Base-by-base conservation (phyloP, 2,329 filamentous ascomycete species). In the Colletotrichum falcatum region DNA sequence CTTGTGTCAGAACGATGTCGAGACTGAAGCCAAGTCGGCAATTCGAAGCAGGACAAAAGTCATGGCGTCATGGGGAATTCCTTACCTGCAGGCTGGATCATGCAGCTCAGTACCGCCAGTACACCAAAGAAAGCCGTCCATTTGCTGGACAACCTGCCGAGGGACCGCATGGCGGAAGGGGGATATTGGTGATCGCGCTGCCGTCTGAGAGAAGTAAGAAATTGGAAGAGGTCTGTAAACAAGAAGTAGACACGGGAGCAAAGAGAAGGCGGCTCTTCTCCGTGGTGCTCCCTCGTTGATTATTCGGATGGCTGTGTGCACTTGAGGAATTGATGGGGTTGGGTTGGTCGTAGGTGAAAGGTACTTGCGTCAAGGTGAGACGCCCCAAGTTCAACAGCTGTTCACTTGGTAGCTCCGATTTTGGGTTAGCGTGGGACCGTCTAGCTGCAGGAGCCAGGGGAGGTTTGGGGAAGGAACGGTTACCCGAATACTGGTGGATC, bases 121-220 rank as follows among this genome's bases (percentile, higher is more conserved):
- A 93, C 78, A 73, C 88, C 86, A 72, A 93, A 80, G 74, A 89
- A 84, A 76, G 88, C 83, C 78, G 90, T 88, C 92, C 92, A 94
- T 81, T 83, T 84, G 78, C 81, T 83, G 83, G 88, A 88, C 83
- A 83, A 80, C 79, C 81, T 81, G 77, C 81, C 79, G 63, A 77
- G 79, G 77, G 82, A 83, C 81, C 83, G 83, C 89, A 90, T 90
- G 77, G 76, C 76, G 76, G 68, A 72, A 67, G 58, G 68, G 72
- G 72, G 66, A 46, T 46, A 70, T 37, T 73, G 74, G 49, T 28
- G 39, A 28, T 60, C 20, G 39, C 9, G 46, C 48, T 39, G 42
- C 46, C 48, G 48, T 59, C 60, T 62, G 26, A 44, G 37, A 61
- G 48, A 65, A 44, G 39, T 28, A 18, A 14, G 9, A 49, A 7